phyloP scores from a whole-genome alignment of 1,284 basidiomycete genomes.

The Naganishia cerealis region DNA sequence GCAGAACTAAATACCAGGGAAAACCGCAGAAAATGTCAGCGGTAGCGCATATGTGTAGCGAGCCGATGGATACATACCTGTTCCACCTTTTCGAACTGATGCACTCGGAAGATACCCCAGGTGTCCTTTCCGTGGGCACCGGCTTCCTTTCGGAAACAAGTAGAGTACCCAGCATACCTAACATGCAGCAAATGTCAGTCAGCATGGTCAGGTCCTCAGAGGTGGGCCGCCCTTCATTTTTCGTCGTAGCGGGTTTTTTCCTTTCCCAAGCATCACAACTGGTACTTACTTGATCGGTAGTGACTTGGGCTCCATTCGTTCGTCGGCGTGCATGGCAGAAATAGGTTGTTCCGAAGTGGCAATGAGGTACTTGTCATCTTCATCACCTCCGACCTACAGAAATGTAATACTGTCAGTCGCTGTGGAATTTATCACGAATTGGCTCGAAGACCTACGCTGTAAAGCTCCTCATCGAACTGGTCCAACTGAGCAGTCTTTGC shows the following conservation, averaged over 20 bases:
- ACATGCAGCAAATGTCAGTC: background rate
- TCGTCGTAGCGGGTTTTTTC: background rate
- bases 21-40: background rate
- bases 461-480: conserved; percentile 97
- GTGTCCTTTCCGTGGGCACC: conserved; percentile 95
- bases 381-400: conserved; percentile 73
- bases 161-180: conserved; percentile 67
- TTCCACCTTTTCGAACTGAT: conserved; percentile 99
- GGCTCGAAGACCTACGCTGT: conserved; percentile 66
- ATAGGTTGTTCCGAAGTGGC: conserved; percentile 98
- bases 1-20: conserved; percentile 66
- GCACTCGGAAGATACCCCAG: conserved; percentile 99
- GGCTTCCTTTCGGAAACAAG: conserved; percentile 99
- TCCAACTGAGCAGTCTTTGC: conserved; percentile 94
- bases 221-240: background rate
- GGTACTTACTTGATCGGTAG: conserved; percentile 79
- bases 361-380: conserved; percentile 98
- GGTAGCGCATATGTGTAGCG: background rate
- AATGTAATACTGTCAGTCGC: background rate
- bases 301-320: conserved; percentile 93
- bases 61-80: conserved; percentile 53
- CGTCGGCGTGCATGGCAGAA: conserved; percentile 89
- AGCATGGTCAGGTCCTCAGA: background rate
- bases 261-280: background rate
- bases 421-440: background rate